phyloP scores from a whole-genome alignment of 495 filamentous ascomycete genomes.

The Penicillium paradoxum region DNA sequence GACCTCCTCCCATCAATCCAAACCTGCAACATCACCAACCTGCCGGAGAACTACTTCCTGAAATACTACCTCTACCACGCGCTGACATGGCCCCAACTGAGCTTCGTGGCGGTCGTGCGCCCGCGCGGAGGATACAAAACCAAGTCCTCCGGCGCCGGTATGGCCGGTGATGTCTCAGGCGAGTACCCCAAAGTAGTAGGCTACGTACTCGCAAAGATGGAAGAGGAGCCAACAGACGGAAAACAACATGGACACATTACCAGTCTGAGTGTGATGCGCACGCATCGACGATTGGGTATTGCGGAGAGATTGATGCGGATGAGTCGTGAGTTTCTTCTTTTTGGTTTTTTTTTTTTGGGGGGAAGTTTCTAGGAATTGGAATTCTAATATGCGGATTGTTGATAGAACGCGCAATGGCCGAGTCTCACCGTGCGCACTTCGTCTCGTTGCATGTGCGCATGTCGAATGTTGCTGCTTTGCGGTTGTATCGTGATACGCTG shows the following conservation, averaged over 20 bases:
- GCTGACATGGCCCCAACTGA: slow-evolving; percentile 93
- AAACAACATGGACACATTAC: slow-evolving; percentile 96
- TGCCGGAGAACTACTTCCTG: slow-evolving; percentile 99
- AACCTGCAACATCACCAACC: slow-evolving; percentile 96
- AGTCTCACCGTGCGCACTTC: slow-evolving; percentile 84
- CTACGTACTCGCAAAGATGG: slow-evolving; percentile 99
- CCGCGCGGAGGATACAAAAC: slow-evolving; percentile 54
- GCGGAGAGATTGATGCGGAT: slow-evolving; percentile 97
- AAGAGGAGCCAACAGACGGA: slow-evolving; percentile 91
- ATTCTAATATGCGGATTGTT: neutral
- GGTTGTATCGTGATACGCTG: slow-evolving; percentile 88
- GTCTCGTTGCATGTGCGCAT: slow-evolving; percentile 94
- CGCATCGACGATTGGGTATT: slow-evolving; percentile 82
- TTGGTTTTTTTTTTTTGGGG: neutral
- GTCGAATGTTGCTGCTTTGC: slow-evolving; percentile 83
- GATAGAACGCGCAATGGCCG: slow-evolving; percentile 89
- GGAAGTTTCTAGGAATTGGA: neutral
- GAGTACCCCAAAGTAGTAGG: slow-evolving; percentile 97
- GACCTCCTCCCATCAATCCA: slow-evolving; percentile 85
- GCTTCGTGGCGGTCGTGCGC: slow-evolving; percentile 91
- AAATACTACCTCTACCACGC: slow-evolving; percentile 99
- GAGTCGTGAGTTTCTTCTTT: slow-evolving; percentile 63
- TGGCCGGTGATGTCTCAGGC: slow-evolving; percentile 45
- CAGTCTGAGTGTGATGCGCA: slow-evolving; percentile 90
- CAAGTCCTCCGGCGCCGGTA: slow-evolving; percentile 11